Conservation (phyloP, 169 alveolate species). For the Neospora caninum region DNA sequence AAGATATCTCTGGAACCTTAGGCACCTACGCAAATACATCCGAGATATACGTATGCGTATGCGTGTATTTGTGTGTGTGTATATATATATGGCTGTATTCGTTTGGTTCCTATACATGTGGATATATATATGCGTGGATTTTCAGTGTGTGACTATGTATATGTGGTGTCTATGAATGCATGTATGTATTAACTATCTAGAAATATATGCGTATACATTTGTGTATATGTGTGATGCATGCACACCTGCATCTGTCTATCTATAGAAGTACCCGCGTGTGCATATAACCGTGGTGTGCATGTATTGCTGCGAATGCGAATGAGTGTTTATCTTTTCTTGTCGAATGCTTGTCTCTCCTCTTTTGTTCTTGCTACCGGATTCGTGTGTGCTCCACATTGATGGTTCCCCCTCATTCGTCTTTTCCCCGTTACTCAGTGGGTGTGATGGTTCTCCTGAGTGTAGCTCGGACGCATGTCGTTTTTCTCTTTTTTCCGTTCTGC, state of each 20-base stretch:
- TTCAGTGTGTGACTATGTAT: background rate
- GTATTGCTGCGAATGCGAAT: background rate
- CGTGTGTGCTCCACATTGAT: background rate
- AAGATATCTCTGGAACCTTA: too few relatives aligned
- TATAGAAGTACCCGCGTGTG: background rate
- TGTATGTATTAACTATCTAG: background rate
- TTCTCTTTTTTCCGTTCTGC: background rate
- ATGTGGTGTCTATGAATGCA: background rate
- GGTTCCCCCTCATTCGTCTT: background rate
- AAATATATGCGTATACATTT: too few relatives aligned
- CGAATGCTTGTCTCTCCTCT: background rate
- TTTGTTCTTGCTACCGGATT: background rate
- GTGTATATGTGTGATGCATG: too few relatives aligned
- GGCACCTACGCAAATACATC: too few relatives aligned
- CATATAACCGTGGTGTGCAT: background rate
- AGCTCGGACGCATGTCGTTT: background rate
- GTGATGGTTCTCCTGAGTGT: too few relatives aligned
- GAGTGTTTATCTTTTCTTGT: background rate
- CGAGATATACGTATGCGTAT: too few relatives aligned
- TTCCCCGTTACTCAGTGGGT: too few relatives aligned
- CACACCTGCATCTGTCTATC: background rate
- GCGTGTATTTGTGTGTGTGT: too few relatives aligned
- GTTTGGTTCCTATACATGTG: too few relatives aligned
- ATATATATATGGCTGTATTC: too few relatives aligned
- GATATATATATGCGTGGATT: too few relatives aligned